Percentiles rank a stretch among this genome's conserved stretches.
Conservation (phyloP, 441 rosid genomes). For the Mallotus repandus region DNA sequence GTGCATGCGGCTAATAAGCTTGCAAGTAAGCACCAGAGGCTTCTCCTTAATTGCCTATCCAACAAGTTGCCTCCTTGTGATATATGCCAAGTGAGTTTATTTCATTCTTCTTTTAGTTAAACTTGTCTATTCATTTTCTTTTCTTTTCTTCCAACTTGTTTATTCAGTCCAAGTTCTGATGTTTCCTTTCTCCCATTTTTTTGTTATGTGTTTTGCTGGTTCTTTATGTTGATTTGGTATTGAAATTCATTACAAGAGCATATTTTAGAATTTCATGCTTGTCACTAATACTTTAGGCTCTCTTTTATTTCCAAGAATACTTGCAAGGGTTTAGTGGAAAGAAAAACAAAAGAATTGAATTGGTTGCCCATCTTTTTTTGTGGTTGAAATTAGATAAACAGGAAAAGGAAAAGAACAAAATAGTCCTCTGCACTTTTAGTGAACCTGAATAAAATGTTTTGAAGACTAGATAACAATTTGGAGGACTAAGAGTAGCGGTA, state of each 20-base stretch:
- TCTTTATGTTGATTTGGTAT: not conserved
- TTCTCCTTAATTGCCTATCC: constrained; percentile 53
- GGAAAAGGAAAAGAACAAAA: too few relatives aligned
- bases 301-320: not conserved
- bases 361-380: not conserved
- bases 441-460: too few relatives aligned
- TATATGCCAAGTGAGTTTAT: constrained; percentile 61
- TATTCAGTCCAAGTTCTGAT: not conserved
- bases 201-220: not conserved
- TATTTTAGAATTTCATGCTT: not conserved
- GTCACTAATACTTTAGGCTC: not conserved
- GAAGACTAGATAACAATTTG: too few relatives aligned
- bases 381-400: too few relatives aligned
- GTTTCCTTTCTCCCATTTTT: not conserved
- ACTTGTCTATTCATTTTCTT: not conserved
- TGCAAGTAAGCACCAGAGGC: constrained; percentile 76
- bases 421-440: too few relatives aligned
- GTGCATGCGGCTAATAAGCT: constrained; percentile 87
- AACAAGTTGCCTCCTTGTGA: constrained; percentile 78
- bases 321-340: not conserved
- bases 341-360: not conserved
- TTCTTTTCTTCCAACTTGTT: not conserved
- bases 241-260: not conserved
- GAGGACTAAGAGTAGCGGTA: too few relatives aligned
- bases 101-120: not conserved